phyloP scores from a whole-genome alignment of 2,329 filamentous ascomycete species.

The Calonectria honghensis region DNA sequence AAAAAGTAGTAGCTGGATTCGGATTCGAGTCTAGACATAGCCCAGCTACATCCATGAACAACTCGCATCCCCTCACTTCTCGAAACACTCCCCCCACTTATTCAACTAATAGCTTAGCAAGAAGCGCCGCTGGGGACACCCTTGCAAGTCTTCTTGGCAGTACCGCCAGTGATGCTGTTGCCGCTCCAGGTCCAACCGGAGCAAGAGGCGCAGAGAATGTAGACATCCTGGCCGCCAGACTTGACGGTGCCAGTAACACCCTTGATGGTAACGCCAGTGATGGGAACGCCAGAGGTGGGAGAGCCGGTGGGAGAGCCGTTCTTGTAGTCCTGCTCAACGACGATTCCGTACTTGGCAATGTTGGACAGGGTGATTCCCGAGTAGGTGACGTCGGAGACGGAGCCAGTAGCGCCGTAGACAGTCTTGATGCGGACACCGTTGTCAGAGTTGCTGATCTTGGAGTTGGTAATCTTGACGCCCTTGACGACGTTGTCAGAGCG shows the following conservation, averaged over 20 bases:
- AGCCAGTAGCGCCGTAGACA: constrained; percentile 66
- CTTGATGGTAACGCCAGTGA: constrained; percentile 67
- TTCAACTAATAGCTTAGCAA: constrained; percentile 38
- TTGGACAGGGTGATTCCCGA: constrained; percentile 63
- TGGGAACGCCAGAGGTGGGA: constrained; percentile 70
- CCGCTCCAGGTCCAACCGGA: constrained; percentile 71
- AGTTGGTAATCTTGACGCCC: constrained; percentile 69
- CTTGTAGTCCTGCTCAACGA: constrained; percentile 67
- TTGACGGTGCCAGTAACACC: constrained; percentile 66
- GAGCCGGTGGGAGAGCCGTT: constrained; percentile 67
- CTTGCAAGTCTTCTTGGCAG: constrained; percentile 57
- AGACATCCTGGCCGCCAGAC: constrained; percentile 63
- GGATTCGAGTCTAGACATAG: neutral
- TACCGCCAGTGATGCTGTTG: constrained; percentile 71
- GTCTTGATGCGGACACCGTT: constrained; percentile 74
- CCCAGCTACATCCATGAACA: neutral
- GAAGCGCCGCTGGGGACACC: constrained; percentile 53
- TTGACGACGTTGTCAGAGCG: constrained; percentile 72
- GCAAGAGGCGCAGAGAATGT: constrained; percentile 73
- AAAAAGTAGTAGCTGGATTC: constrained; percentile 2
- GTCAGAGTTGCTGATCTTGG: constrained; percentile 69
- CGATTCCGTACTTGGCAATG: constrained; percentile 64
- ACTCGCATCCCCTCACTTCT: neutral
- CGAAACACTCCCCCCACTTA: neutral
- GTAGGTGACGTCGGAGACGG: constrained; percentile 66